Percentiles rank a stretch among this genome's conserved stretches.
Conservation (phyloP, 2,329 filamentous ascomycete species). For the Aspergillus fischeri region DNA sequence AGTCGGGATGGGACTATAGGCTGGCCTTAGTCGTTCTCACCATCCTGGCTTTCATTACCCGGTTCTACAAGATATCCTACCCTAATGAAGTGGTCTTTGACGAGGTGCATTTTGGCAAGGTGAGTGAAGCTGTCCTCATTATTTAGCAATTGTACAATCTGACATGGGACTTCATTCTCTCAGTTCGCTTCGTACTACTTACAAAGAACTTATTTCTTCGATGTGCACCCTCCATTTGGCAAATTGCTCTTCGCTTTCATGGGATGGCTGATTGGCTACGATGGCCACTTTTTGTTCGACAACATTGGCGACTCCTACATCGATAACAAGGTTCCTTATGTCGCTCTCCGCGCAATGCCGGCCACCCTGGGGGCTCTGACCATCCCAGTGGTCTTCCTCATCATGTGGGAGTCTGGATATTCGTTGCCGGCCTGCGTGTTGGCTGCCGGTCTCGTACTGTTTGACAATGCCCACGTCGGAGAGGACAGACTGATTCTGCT, state of each 20-base stretch:
- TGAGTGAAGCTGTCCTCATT: slow-evolving; percentile 41
- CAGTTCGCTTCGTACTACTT: slow-evolving; percentile 69
- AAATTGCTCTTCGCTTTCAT: slow-evolving; percentile 97
- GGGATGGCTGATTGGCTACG: slow-evolving; percentile 95
- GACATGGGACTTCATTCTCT: not conserved
- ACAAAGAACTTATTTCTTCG: slow-evolving; percentile 98
- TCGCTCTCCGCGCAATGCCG: slow-evolving; percentile 90
- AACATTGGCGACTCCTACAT: slow-evolving; percentile 99
- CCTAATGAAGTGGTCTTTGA: slow-evolving; percentile 97
- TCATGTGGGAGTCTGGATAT: slow-evolving; percentile 99
- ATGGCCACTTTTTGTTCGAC: slow-evolving; percentile 96
- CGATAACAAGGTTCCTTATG: slow-evolving; percentile 92
- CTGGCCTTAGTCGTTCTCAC: slow-evolving; percentile 74
- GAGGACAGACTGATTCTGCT: slow-evolving; percentile 93
- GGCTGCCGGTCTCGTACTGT: slow-evolving; percentile 78
- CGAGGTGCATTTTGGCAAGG: slow-evolving; percentile 99
- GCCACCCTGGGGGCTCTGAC: slow-evolving; percentile 88
- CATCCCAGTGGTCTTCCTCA: slow-evolving; percentile 88
- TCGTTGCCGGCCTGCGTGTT: slow-evolving; percentile 88
- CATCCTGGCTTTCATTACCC: slow-evolving; percentile 76
- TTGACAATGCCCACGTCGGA: slow-evolving; percentile 96
- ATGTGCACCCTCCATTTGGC: slow-evolving; percentile 95
- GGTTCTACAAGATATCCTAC: slow-evolving; percentile 94
- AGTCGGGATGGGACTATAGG: slow-evolving; percentile 78
- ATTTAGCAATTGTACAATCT: not conserved